Evolutionary conservation across 2,329 filamentous ascomycete species (phyloP).

Genomic region (Clonostachys sp.): DNA sequence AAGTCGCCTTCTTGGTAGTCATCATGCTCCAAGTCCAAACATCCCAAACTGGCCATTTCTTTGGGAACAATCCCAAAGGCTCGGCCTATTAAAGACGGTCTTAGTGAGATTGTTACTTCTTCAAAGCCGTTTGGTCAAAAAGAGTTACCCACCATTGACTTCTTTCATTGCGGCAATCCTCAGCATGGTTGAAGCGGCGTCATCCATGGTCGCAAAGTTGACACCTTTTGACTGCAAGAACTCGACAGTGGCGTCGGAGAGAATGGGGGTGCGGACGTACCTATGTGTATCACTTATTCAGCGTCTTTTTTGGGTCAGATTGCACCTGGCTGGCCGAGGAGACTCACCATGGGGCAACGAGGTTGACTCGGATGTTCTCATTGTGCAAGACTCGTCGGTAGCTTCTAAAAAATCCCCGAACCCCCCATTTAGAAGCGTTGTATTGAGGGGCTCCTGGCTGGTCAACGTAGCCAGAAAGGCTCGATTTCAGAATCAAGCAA

Average conservation of each 20-base stretch:
- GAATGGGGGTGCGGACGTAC: no score
- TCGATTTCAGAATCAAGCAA: slow-evolving; percentile 42
- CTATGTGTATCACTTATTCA: no score
- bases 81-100: no score
- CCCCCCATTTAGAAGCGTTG: not conserved
- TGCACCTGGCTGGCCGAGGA: no score
- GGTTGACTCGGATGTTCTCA: not conserved
- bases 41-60: no score
- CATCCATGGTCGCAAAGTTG: not conserved
- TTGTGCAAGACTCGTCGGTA: not conserved
- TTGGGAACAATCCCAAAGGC: no score
- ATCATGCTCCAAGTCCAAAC: no score
- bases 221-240: not conserved
- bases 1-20: no score
- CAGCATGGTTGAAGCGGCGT: not conserved
- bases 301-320: no score
- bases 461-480: slow-evolving; percentile 41
- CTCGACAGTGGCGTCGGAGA: no score
- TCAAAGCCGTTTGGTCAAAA: not conserved
- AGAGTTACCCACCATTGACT: not conserved
- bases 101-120: no score
- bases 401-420: not conserved
- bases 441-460: slow-evolving; percentile 17
- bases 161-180: not conserved
- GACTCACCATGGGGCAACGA: not conserved